phyloP scores from a whole-genome alignment of 2,329 filamentous ascomycete species.

The Trichoderma gracile region DNA sequence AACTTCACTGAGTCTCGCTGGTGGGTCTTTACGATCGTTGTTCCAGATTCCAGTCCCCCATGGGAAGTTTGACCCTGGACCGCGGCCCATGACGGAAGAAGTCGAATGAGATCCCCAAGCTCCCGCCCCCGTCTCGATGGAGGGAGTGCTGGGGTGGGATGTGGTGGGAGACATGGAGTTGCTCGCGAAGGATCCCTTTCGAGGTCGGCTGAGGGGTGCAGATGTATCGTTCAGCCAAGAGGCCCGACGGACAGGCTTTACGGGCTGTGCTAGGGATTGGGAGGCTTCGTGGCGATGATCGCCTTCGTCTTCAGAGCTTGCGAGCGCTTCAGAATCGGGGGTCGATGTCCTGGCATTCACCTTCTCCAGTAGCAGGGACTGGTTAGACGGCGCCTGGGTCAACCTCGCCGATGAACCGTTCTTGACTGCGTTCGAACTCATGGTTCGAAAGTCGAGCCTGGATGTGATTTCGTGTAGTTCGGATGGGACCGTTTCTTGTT shows the following conservation, averaged over 20 bases:
- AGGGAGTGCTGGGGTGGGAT: conserved; percentile 79
- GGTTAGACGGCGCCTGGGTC: conserved; percentile 55
- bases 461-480: not conserved
- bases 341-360: conserved; percentile 78
- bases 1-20: conserved; percentile 72
- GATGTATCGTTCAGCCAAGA: conserved; percentile 87
- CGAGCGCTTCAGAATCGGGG: conserved; percentile 89
- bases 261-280: conserved; percentile 51
- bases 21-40: conserved; percentile 73
- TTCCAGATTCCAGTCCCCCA: conserved; percentile 88
- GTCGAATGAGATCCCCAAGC: conserved; percentile 56
- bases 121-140: conserved; percentile 58
- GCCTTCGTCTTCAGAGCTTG: conserved; percentile 89
- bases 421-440: conserved; percentile 56
- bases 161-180: conserved; percentile 75
- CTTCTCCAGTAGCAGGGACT: conserved; percentile 71
- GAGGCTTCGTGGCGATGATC: conserved; percentile 62
- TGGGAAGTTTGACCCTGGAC: conserved; percentile 57
- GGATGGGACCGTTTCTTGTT: not conserved
- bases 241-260: conserved; percentile 67
- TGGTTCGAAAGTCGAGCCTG: conserved; percentile 35
- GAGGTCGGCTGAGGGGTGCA: conserved; percentile 61
- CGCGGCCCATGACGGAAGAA: conserved; percentile 51
- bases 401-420: conserved; percentile 53
- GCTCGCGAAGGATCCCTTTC: conserved; percentile 76